phyloP scores from a whole-genome alignment of 2,329 filamentous ascomycete species.

The Triangularia verruculosa region DNA sequence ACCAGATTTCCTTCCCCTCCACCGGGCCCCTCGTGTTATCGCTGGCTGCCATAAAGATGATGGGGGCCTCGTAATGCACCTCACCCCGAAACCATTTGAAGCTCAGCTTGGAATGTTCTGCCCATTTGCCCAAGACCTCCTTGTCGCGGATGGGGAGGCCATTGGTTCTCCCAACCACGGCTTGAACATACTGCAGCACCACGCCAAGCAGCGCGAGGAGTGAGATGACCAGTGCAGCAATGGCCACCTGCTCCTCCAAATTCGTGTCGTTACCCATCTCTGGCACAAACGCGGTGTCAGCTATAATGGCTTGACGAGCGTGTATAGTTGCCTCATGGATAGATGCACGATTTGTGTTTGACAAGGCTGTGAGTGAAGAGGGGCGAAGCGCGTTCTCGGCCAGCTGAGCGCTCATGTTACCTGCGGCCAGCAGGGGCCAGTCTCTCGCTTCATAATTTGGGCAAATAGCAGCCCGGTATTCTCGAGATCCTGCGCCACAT shows the following conservation, averaged over 20 bases:
- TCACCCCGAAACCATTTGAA: conserved; percentile 29
- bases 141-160: conserved; percentile 7
- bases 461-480: not conserved
- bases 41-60: conserved; percentile 47
- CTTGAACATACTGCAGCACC: conserved; percentile 41
- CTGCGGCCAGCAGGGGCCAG: too few species aligned
- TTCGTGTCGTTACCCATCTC: conserved; percentile 10
- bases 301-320: not conserved
- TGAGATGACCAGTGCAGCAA: conserved; percentile 46
- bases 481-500: not conserved
- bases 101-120: conserved; percentile 2
- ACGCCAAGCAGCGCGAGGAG: conserved; percentile 44
- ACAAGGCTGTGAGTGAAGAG: not conserved
- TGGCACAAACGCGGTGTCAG: not conserved
- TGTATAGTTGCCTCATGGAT: not conserved
- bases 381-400: not conserved
- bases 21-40: conserved; percentile 37
- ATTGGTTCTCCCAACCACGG: conserved; percentile 11
- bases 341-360: not conserved
- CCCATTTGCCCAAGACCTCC: conserved; percentile 18
- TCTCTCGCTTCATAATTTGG: not conserved
- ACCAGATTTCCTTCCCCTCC: conserved; percentile 32
- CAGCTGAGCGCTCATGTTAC: not conserved
- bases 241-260: conserved; percentile 29
- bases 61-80: conserved; percentile 46